Evolutionary conservation across 1,284 basidiomycete species (phyloP), one percentile per base, ranked within the genome.

Genomic region (Cerioporus squamosus): DNA sequence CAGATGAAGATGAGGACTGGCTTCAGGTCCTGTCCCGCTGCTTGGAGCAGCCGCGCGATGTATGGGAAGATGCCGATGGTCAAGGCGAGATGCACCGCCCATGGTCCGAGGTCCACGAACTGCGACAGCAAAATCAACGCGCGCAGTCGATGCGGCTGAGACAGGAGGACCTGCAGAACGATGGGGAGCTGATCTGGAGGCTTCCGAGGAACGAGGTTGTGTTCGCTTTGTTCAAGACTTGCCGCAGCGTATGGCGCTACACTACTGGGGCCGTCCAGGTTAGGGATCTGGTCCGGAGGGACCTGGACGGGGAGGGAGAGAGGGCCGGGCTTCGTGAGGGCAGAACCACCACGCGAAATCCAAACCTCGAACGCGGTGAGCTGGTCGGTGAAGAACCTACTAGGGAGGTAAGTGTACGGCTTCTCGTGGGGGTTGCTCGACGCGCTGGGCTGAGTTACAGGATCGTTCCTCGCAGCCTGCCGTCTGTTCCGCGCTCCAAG

Each of bases 61-160:
- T 99, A 99, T 2, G 97, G 97, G 78, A 98, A 99, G 70, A 99
- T 98, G 20, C 97, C 97, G 68, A 99, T 98, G n/a, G 93, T 94
- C 36, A 99, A 83, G 7, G 97, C 95, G 39, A 98, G 87, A 66
- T 98, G 93, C 55, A 99, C 97, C 0, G 97, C 97, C 96, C 97
- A 99, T 7, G 97, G 96, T 0, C 97, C 97, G 2, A 99, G 85
- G 73, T 99, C 97, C 66, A 99, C 93, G 68, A 99, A 99, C 74
- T 97, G 94, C 39, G 95, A 97, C 10, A 99, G 84, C n/a, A 98
- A 84, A 67, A 98, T 97, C 61, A 99, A 86, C 0, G 97, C 97
- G 10, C 95, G 90, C 12, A 99, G 85, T 49, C 97, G 91, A 74
- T 99, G 97, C 0, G 95, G 94, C 69, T 99, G 97, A 0, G 96